Percentiles rank a stretch among this genome's conserved stretches.
These are phyloP conservation scores for Phyllosticta citribraziliensis DNA, from an alignment of 2,329 filamentous ascomycete genomes.

Conservation along the genomic window DNA sequence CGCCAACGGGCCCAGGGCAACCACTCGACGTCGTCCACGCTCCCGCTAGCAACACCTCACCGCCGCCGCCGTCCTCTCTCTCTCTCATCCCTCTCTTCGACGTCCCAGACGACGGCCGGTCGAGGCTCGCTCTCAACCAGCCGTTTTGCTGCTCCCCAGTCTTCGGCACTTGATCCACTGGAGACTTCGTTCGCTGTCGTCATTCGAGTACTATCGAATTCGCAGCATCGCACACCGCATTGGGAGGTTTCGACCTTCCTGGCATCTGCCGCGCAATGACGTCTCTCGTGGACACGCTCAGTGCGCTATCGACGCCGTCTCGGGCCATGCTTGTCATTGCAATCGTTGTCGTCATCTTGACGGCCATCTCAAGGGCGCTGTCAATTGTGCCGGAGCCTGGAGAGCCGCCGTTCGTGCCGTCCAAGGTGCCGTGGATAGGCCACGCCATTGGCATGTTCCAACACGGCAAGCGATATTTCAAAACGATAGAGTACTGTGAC, in stretches of 20 bases:
- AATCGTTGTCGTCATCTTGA: background rate
- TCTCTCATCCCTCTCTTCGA: background rate
- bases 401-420: constrained; percentile 36
- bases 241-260: background rate
- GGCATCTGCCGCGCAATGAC: background rate
- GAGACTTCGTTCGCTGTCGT: background rate
- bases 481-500: constrained; percentile 28
- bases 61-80: background rate
- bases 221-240: background rate
- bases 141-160: background rate
- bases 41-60: background rate
- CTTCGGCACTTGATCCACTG: background rate
- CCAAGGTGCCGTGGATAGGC: constrained; percentile 36
- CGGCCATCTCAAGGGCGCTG: background rate
- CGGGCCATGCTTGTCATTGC: background rate
- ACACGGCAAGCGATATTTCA: constrained; percentile 25
- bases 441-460: constrained; percentile 37
- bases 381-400: constrained; percentile 17
- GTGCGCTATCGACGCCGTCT: background rate
- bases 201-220: background rate
- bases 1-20: too few relatives aligned
- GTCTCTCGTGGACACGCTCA: background rate
- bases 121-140: background rate
- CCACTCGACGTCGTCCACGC: background rate
- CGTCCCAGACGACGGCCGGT: background rate